A percentile compares a stretch with the other conserved stretches of the same genome.
phyloP scores from a whole-genome alignment of 495 filamentous ascomycete species.

The Mycothermus thermophilus region DNA sequence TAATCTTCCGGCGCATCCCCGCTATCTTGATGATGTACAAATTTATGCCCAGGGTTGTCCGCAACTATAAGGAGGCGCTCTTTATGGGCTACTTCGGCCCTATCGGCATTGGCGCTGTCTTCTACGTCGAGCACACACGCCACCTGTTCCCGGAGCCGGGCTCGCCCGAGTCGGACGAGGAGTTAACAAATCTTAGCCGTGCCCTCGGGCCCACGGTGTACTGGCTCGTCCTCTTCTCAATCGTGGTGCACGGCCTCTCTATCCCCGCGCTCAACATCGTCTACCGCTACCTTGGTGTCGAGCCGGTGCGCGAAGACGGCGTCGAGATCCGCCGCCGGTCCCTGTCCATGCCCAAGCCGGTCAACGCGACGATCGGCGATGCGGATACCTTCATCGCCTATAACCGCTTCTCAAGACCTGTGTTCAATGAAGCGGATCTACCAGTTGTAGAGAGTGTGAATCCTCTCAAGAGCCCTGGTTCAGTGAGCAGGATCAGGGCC shows the following conservation, averaged over 20 bases:
- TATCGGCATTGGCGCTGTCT: conserved; percentile 74
- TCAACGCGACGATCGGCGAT: conserved; percentile 33
- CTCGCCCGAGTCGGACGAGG: conserved; percentile 35
- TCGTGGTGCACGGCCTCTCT: conserved; percentile 43
- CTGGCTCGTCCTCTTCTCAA: conserved; percentile 45
- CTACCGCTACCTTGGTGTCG: conserved; percentile 32
- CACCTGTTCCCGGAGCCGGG: conserved; percentile 39
- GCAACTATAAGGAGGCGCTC: conserved; percentile 45
- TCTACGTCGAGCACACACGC: conserved; percentile 57
- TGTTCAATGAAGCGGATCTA: conserved; percentile 10
- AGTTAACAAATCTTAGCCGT: conserved; percentile 38
- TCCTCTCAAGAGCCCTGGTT: too few relatives aligned
- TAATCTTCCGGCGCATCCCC: conserved; percentile 45
- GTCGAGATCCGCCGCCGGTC: conserved; percentile 37
- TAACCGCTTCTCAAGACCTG: conserved; percentile 41
- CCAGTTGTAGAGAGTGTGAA: too few relatives aligned
- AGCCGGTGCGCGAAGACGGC: conserved; percentile 38
- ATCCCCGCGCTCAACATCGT: conserved; percentile 37
- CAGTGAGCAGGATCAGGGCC: too few relatives aligned
- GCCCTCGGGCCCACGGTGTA: conserved; percentile 43
- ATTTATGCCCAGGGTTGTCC: conserved; percentile 55
- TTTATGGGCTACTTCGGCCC: conserved; percentile 88
- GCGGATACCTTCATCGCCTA: conserved; percentile 35
- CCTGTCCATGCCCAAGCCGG: conserved; percentile 34
- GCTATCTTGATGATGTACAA: conserved; percentile 35